Evolutionary conservation across 169 alveolate species (phyloP), one percentile per base, ranked within the genome.

Genomic region (Plasmodium ovale): DNA sequence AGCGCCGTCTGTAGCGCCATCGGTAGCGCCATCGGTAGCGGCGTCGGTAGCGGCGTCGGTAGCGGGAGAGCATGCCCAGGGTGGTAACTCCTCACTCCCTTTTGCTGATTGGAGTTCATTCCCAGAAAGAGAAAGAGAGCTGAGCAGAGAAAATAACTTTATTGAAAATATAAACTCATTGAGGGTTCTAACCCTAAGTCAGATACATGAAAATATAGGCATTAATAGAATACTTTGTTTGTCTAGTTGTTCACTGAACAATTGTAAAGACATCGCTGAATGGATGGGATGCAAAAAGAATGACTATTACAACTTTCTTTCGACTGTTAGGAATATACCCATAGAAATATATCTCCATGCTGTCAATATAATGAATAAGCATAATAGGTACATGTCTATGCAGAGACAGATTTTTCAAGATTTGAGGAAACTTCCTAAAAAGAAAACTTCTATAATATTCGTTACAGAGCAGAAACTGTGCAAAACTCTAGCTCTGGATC

Each of bases 381-480:
- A 85, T 49, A 87, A 87, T 72, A 47, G 92, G 33, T 74, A 73
- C 39, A 73, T 73, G 37, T 82, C 88, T 16, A 87, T 87, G 70
- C 93, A 93, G 77, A 87, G 93, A 39, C 84, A 68, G 33, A 92
- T 90, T 2, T 59, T 79, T 37, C 77, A 82, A 37, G 72, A 73
- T 21, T 68, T 89, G 59, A 51, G 89, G 44, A 88, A 87, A 19
- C 84, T 87, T 65, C 87, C 65, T 68, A 88, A 74, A 25, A 88
- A 88, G 37, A 92, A 94, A 71, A 93, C 95, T 25, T 97, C 95
- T 37, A 93, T 98, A 25, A 94, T 98, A 33, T 97, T 97, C 94
- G 98, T 97, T 39, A 95, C 98, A n/a, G 99, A 98, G 65, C 95
- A 99, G 68, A 97, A 98, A 72, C 96, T 96, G 92, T 97, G 99